A percentile compares a stretch with the other conserved stretches of the same genome.
phyloP scores from a whole-genome alignment of 1,284 basidiomycete species.

The Austroboletus novae-zelandiae region DNA sequence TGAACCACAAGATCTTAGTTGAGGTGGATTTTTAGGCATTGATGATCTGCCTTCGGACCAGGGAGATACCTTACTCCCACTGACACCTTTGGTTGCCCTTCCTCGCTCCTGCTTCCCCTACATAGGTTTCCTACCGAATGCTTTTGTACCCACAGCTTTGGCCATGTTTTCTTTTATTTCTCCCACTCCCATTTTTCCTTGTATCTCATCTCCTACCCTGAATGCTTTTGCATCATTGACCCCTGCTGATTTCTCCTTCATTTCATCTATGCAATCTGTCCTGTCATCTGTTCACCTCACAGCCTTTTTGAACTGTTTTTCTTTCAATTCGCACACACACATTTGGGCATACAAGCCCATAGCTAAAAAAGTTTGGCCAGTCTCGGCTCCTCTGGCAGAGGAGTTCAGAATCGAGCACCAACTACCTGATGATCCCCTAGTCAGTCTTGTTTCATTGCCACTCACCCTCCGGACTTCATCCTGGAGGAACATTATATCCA shows the following conservation, averaged over 20 bases:
- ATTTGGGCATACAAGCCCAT: constrained; percentile 3
- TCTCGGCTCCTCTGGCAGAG: background rate
- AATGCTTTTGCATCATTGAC: no score
- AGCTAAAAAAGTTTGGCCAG: background rate
- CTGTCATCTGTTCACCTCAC: background rate
- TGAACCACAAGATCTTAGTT: no score
- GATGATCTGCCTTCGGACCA: no score
- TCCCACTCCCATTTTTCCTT: no score
- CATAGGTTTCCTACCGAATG: no score
- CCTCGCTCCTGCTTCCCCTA: no score
- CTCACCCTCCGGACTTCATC: background rate
- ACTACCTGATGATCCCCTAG: rapidly evolving
- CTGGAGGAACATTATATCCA: background rate
- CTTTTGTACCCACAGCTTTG: no score
- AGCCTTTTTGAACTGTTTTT: background rate
- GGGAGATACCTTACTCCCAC: background rate
- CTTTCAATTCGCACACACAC: background rate
- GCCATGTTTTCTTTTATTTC: no score
- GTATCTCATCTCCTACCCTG: no score
- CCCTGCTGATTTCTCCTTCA: no score
- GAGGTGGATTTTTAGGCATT: constrained; percentile 7
- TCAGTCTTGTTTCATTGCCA: background rate
- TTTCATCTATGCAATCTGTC: background rate
- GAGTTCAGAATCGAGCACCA: background rate
- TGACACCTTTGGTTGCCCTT: no score